These are phyloP conservation scores for Amphirosellinia nigrospora DNA, from an alignment of 495 filamentous ascomycete genomes.

Conservation along the genomic window DNA sequence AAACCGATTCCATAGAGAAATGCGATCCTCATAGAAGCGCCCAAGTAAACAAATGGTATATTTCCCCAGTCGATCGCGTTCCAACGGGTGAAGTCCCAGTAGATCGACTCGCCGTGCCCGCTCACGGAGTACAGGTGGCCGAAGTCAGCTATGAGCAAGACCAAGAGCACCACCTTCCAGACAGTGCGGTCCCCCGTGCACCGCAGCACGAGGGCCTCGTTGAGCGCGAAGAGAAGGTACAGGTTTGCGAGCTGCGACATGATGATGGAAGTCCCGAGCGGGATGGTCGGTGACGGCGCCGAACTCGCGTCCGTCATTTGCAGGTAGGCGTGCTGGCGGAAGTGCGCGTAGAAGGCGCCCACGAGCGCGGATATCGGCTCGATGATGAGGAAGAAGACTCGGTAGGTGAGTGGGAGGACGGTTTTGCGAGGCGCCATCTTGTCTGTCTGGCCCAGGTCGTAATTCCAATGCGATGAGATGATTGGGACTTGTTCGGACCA, in stretches of 20 bases:
- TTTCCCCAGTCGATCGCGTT: conserved; percentile 71
- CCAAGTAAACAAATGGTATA: conserved; percentile 65
- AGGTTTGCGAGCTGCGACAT: conserved; percentile 69
- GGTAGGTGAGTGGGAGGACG: conserved; percentile 57
- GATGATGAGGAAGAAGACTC: conserved; percentile 68
- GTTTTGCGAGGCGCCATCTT: conserved; percentile 40
- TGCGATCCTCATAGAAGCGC: conserved; percentile 59
- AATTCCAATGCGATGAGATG: background rate
- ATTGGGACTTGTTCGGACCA: conserved; percentile 1
- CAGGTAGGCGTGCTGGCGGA: conserved; percentile 64
- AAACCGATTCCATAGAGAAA: conserved; percentile 63
- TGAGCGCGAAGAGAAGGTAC: conserved; percentile 71
- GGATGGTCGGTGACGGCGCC: conserved; percentile 42
- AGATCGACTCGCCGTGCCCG: conserved; percentile 58
- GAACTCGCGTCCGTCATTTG: conserved; percentile 58
- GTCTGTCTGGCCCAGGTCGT: background rate
- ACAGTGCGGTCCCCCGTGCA: conserved; percentile 64
- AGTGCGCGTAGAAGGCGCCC: conserved; percentile 68
- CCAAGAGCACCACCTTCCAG: conserved; percentile 67
- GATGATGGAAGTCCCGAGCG: conserved; percentile 58
- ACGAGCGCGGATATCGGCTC: conserved; percentile 69
- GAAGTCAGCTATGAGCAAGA: conserved; percentile 68
- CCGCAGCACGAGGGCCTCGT: conserved; percentile 71
- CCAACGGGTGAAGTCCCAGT: conserved; percentile 64
- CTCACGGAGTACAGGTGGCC: conserved; percentile 68